Evolutionary conservation across 805 yeast genomes (phyloP), one percentile per base, ranked within the genome.

Genomic region (Myxozyma melibiosi): DNA sequence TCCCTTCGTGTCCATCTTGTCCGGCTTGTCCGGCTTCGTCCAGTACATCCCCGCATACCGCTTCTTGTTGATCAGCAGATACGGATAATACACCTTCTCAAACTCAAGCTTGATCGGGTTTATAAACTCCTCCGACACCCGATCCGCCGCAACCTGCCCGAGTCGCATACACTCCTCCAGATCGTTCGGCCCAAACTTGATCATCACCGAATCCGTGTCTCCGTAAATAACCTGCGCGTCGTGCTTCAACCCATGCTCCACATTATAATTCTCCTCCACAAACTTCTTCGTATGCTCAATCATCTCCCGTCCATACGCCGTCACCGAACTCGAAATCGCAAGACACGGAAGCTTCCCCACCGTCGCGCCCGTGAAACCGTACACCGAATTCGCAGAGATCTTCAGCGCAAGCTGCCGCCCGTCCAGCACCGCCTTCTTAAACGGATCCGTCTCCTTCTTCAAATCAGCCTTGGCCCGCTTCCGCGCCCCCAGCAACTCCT

Each of bases 141-240:
- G 83, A 7, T 77, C 87, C 0, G 99, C 99, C 0, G 98, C 99
- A 67, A 92, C 96, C 66, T 90, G 87, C 4, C 99, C 99, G 54
- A 90, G 70, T 52, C 80, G 78, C 99, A 94, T 95, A 64, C 96
- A 88, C 30, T 86, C 86, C 53, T 78, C 84, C 61, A 92, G 71
- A 68, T 90, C 96, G 8, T 77, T 76, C 31, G 84, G 82, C 1
- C 99, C 99, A 75, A 94, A 94, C 69, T 90, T 91, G 42, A 94
- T 97, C 99, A 94, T 95, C 16, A 94, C 99, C 7, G 99, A 95
- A 80, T 94, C 99, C 0, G 99, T 94, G 73, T 94, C 99, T 78
- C 99, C 99, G 70, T 94, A 94, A 39, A 94, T 86, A 60, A 94
- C 99, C 64, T 86, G 81, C 0, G 98, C 85, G 74, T 94, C 96